These are phyloP conservation scores for Mortierella sp. DNA, from an alignment of 371 early-diverging fungal species.

Conservation along the genomic window DNA sequence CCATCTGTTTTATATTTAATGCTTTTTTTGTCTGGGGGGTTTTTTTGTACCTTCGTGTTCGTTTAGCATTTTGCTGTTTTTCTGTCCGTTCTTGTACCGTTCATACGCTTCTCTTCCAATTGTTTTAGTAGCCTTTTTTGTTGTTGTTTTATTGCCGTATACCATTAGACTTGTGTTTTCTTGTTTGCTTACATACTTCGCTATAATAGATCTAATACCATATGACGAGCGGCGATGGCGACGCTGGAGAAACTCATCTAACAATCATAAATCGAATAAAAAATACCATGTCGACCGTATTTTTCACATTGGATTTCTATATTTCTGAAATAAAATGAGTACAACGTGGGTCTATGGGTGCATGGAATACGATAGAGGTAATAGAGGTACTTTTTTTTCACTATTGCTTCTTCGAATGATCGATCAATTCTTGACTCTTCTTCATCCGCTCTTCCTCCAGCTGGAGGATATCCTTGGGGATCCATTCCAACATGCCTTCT, in stretches of 20 bases:
- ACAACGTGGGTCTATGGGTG: no score
- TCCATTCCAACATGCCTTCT: constrained; percentile 60
- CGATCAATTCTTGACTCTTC: constrained; percentile 25
- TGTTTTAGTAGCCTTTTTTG: background rate
- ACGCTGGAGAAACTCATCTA: no score
- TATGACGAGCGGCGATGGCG: no score
- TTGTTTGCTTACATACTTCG: background rate
- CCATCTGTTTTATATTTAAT: background rate
- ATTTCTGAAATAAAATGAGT: no score
- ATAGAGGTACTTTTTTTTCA: no score
- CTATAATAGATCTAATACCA: no score
- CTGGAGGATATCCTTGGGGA: constrained; percentile 57
- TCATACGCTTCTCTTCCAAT: background rate
- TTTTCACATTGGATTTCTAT: background rate
- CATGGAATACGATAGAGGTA: no score
- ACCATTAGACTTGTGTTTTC: background rate
- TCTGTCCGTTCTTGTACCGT: background rate
- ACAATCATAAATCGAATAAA: no score
- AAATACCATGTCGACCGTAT: no score
- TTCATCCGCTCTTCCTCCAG: constrained; percentile 36
- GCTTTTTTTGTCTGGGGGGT: background rate
- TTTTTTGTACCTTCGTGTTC: background rate
- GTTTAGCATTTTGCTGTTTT: background rate
- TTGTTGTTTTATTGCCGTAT: background rate
- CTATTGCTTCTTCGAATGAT: constrained; percentile 20